phyloP scores from a whole-genome alignment of 352 stramenopile genomes.

The Pythium monospermum region DNA sequence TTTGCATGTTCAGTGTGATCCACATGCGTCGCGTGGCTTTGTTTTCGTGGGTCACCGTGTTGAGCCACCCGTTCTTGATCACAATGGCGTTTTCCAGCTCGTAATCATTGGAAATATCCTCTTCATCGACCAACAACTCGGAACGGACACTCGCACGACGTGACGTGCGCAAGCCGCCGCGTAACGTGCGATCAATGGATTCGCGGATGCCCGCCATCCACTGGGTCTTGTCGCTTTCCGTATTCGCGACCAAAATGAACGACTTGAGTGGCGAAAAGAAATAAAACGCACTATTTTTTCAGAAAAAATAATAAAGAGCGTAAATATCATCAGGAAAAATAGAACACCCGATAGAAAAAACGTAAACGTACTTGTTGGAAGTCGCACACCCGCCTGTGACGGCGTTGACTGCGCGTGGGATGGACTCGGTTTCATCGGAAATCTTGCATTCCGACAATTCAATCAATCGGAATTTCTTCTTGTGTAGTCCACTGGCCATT shows the following conservation, averaged over 20 bases:
- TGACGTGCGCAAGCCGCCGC: slow-evolving; percentile 31
- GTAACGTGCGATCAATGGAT: slow-evolving; percentile 53
- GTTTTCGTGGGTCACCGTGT: slow-evolving; percentile 42
- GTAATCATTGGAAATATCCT: slow-evolving; percentile 53
- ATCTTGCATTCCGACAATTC: slow-evolving; percentile 78
- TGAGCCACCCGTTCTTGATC: slow-evolving; percentile 87
- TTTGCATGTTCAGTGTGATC: slow-evolving; percentile 79
- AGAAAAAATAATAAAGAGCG: slow-evolving; percentile 7
- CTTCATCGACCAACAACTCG: slow-evolving; percentile 57
- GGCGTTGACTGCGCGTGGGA: slow-evolving; percentile 65
- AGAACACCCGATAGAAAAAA: neutral
- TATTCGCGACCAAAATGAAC: slow-evolving; percentile 75
- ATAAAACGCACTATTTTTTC: slow-evolving; percentile 59
- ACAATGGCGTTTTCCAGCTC: slow-evolving; percentile 65
- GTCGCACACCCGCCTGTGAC: slow-evolving; percentile 29
- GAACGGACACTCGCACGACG: slow-evolving; percentile 55
- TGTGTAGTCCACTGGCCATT: slow-evolving; percentile 45
- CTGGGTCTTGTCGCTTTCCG: slow-evolving; percentile 47
- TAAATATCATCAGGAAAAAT: neutral
- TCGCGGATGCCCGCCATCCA: slow-evolving; percentile 68
- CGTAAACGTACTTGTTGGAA: slow-evolving; percentile 50
- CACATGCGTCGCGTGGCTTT: slow-evolving; percentile 46
- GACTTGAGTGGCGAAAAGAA: slow-evolving; percentile 86
- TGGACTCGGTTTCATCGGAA: slow-evolving; percentile 57
- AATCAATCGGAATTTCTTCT: slow-evolving; percentile 81